These are phyloP conservation scores for Aegilops sharonensis DNA, from an alignment of 176 grass and related monocot species.

Conservation along the genomic window DNA sequence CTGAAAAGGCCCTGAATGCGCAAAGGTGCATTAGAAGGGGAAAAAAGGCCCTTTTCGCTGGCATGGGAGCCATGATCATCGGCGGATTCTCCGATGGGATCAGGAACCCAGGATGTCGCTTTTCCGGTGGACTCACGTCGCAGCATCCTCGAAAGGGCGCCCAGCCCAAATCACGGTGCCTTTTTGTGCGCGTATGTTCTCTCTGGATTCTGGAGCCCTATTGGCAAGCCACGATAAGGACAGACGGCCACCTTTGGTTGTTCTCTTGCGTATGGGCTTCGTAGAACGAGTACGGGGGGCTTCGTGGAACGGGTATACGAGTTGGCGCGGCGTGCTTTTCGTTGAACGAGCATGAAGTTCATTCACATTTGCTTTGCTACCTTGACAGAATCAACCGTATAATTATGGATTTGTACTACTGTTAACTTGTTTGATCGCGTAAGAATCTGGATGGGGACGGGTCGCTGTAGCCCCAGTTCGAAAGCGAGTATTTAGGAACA, in stretches of 20 bases:
- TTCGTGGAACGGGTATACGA: constrained; percentile 4
- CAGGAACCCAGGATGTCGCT: neutral
- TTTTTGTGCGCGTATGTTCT: constrained; percentile 36
- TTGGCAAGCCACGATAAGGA: no score
- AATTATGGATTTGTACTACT: neutral
- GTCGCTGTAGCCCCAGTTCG: neutral
- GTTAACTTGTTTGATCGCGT: neutral
- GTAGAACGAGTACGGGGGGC: neutral
- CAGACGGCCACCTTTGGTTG: no score
- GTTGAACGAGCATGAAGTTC: constrained; percentile 18
- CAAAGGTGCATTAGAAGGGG: neutral
- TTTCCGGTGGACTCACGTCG: constrained; percentile 34
- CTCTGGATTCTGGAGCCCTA: neutral
- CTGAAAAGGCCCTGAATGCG: neutral
- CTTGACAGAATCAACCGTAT: constrained; percentile 34
- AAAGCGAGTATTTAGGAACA: neutral
- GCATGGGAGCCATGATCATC: neutral
- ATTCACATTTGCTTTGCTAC: neutral
- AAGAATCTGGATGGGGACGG: constrained; percentile 13
- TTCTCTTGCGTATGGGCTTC: neutral
- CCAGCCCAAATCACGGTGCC: constrained; percentile 4
- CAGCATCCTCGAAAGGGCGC: constrained; percentile 24
- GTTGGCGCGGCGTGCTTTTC: constrained; percentile 30
- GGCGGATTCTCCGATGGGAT: constrained; percentile 26
- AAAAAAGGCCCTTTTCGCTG: neutral